Conservation (phyloP, 805 yeast species). For the Ogataea pignaliae region DNA sequence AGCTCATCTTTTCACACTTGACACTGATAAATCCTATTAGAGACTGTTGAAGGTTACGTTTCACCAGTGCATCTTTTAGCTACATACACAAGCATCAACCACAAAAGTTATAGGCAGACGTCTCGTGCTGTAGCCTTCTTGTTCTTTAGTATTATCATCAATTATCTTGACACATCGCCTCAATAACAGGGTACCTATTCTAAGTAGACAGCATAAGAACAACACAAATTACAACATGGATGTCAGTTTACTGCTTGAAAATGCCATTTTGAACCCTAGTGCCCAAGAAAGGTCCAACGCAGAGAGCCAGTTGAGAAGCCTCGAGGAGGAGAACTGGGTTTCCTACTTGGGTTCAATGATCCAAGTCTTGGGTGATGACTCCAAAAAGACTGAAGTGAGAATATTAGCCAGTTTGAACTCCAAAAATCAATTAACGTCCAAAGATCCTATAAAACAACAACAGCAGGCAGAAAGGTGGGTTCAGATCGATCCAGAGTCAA, state of each 20-base stretch:
- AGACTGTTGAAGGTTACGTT: too few relatives aligned
- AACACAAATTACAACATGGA: constrained; percentile 38
- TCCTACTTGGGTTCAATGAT: constrained; percentile 68
- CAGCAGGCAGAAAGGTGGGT: constrained; percentile 75
- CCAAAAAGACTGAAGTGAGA: constrained; percentile 71
- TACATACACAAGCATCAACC: too few relatives aligned
- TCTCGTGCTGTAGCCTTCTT: too few relatives aligned
- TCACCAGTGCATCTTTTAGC: too few relatives aligned
- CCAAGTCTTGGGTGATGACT: constrained; percentile 63
- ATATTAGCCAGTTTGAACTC: constrained; percentile 85
- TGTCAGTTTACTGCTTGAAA: constrained; percentile 68
- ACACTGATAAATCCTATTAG: too few relatives aligned
- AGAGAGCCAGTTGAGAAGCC: constrained; percentile 66
- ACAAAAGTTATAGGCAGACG: too few relatives aligned
- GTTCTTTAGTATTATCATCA: too few relatives aligned
- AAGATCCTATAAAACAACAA: constrained; percentile 56
- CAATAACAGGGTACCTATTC: too few relatives aligned
- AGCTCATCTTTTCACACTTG: too few relatives aligned
- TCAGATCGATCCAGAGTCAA: constrained; percentile 48
- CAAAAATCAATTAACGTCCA: constrained; percentile 84
- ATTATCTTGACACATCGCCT: too few relatives aligned
- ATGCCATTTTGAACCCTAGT: constrained; percentile 69
- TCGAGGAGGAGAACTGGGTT: constrained; percentile 72
- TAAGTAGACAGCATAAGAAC: background rate
- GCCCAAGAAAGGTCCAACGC: constrained; percentile 68